Evolutionary conservation across 345 rosid genomes (phyloP).

Genomic region (Turnera subulata): DNA sequence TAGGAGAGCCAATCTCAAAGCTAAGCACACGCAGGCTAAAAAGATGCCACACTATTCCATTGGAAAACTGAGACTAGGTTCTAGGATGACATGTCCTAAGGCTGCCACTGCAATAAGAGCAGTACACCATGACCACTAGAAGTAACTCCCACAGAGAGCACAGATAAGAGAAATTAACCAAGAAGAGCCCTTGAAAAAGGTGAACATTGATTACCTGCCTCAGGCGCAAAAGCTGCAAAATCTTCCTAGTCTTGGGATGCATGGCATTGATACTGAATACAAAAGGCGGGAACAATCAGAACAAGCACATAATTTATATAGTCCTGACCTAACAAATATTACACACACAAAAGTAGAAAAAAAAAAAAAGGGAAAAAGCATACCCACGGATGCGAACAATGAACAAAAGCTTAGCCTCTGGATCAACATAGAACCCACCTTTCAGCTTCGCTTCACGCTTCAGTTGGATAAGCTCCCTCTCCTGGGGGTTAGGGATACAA

Average conservation of each 20-base stretch:
- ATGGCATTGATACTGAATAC: conserved; percentile 74
- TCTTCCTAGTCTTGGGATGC: conserved; percentile 75
- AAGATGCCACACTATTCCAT: no score
- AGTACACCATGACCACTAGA: no score
- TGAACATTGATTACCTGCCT: conserved; percentile 92
- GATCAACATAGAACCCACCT: conserved; percentile 87
- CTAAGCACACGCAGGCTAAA: no score
- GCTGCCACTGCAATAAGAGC: no score
- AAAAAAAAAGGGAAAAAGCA: not conserved
- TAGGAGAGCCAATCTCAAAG: no score
- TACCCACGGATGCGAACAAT: conserved; percentile 57
- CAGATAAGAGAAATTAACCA: no score
- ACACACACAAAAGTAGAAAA: not conserved
- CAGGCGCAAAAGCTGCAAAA: conserved; percentile 83
- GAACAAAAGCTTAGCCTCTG: conserved; percentile 83
- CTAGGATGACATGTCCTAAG: no score
- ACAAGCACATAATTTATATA: not conserved
- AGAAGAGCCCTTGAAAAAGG: no score
- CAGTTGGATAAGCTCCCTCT: conserved; percentile 55
- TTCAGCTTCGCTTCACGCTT: conserved; percentile 84
- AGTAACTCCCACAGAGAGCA: no score
- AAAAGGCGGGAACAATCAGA: not conserved
- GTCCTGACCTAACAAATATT: not conserved
- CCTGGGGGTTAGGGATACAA: no score
- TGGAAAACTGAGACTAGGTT: no score